Evolutionary conservation across 2,329 filamentous ascomycete genomes (phyloP), one percentile per base, ranked within the genome.

Genomic region (Exophiala mesophila): DNA sequence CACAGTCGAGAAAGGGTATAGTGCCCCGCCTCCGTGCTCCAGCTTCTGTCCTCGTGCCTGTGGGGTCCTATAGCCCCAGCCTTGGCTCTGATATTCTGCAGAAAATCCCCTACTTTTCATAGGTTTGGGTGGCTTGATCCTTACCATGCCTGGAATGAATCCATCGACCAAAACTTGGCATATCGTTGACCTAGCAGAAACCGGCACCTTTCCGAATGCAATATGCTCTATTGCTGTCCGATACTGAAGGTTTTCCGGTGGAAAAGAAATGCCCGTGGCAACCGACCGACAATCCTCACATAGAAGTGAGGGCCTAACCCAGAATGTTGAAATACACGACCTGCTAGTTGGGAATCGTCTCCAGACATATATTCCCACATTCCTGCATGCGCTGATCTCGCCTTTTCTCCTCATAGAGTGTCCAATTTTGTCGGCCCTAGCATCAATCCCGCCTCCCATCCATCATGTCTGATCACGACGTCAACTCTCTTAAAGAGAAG

Each of bases 31-130:
- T 3, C 30, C 33, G 6, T 32, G 38, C 38, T 24, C 19, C 18
- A 40, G 29, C n/a, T 28, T 40, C 29, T 20, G 36, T 29, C 31
- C 33, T 3, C 38, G 29, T 20, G 33, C 8, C 23, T 26, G 23
- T 26, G 23, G 23, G 23, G 23, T 26, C 23, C 7, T 12, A 6
- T 26, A 12, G 23, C 23, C 23, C 23, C 23, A 26, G 23, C 23
- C 23, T 26, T 26, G 23, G 23, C 23, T 12, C 6, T 7, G 6
- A 26, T 26, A 26, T 26, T n/a, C n/a, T n/a, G n/a, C n/a, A n/a
- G n/a, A n/a, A n/a, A n/a, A n/a, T n/a, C n/a, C n/a, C n/a, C n/a
- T n/a, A n/a, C n/a, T n/a, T n/a, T n/a, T n/a, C n/a, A n/a, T n/a
- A n/a, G n/a, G n/a, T n/a, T n/a, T n/a, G n/a, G n/a, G n/a, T n/a